Base-by-base conservation (phyloP, 129 eudicot genomes). In the Kitagawia praeruptora region DNA sequence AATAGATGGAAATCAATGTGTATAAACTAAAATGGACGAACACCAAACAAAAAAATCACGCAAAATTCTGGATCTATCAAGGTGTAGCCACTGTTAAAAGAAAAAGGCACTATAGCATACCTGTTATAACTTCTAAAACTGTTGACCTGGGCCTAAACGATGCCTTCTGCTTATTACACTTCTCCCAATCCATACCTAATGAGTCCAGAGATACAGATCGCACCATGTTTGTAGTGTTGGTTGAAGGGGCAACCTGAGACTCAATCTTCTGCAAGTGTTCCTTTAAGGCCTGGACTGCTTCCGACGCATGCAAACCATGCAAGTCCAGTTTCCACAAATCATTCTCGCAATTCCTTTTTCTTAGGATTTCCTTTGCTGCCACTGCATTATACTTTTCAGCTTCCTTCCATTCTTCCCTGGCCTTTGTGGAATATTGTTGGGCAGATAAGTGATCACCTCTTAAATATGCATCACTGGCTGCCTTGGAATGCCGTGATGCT, bases 231-330 rank as follows among this genome's bases (percentile, higher is more conserved):
- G 80, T 85, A 21, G 51, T 34, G 19, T 75, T 78, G 6, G 81
- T 80, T 25, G 76, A 75, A 4, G 82, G 63, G 28, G 79, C 45
- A 41, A 31, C 77, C 71, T 72, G 81, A 70, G 86, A 85, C 82
- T 94, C 97, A 61, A 94, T 82, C 81, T 81, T 86, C 44, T 53
- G 77, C 80, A 94, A 84, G 76, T 81, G 98, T 56, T 88, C 91
- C 78, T 77, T 85, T 83, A 94, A 83, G 77, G 94, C 91, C 85
- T 86, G 85, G 42, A 94, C 97, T 54, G 98, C 98, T 86, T 94
- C 97, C 16, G 86, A 23, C 54, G 91, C 90, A 86, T 94, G 97
- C 81, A 94, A 92, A 80, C 98, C 97, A 78, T 94, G 99, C 83
- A 96, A 88, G 53, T 96, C 99, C 89, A 96, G 76, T 74, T 83